These are phyloP conservation scores for Symbiotaphrina buchneri DNA, from an alignment of 495 filamentous ascomycete genomes.

Conservation along the genomic window DNA sequence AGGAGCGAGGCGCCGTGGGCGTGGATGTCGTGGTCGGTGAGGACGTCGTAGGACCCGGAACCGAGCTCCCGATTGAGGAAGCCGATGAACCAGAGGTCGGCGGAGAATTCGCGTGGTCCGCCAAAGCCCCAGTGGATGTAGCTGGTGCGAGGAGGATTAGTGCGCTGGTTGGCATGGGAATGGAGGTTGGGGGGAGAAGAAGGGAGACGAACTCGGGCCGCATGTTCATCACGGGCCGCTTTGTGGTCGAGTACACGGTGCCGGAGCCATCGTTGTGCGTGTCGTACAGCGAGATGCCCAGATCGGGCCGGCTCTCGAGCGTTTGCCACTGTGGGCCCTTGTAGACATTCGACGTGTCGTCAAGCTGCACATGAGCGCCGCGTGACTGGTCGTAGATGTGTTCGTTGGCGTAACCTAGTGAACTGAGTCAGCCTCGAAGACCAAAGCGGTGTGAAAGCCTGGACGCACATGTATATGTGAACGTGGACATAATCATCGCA, in stretches of 20 bases:
- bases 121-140: constrained; percentile 12
- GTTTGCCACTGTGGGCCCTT: constrained; percentile 6
- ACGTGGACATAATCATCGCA: too few relatives aligned
- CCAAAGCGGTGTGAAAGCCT: too few relatives aligned
- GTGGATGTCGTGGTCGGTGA: constrained; percentile 14
- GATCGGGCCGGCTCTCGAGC: constrained; percentile 6
- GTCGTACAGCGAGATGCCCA: constrained; percentile 12
- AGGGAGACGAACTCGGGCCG: too few relatives aligned
- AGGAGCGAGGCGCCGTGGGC: constrained; percentile 6
- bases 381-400: constrained; percentile 9
- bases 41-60: constrained; percentile 12
- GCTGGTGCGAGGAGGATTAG: too few relatives aligned
- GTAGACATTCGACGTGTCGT: constrained; percentile 4
- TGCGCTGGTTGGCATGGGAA: too few relatives aligned
- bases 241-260: constrained; percentile 6
- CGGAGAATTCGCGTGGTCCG: constrained; percentile 12
- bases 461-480: too few relatives aligned
- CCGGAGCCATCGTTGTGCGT: constrained; percentile 10
- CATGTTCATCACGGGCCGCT: too few relatives aligned
- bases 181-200: too few relatives aligned
- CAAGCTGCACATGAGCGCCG: constrained; percentile 7
- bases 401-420: constrained; percentile 12
- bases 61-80: constrained; percentile 11
- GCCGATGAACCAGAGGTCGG: constrained; percentile 11
- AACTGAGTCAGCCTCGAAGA: too few relatives aligned